Evolutionary conservation across 1,284 basidiomycete genomes (phyloP).

Genomic region (Melanopsichium pennsylvanicum): DNA sequence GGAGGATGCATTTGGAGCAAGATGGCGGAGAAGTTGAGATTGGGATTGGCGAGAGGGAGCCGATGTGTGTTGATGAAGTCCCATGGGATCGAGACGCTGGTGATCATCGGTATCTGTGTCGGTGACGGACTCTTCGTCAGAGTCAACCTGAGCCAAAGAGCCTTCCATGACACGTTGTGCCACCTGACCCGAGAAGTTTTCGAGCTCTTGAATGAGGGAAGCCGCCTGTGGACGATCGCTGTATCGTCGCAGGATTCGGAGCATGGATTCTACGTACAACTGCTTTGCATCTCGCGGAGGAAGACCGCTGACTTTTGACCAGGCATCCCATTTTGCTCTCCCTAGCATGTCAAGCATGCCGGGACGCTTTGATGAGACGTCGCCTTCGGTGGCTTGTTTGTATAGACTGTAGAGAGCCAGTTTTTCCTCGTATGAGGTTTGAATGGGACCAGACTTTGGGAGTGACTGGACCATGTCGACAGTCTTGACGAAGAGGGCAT

Average conservation of each 20-base stretch:
- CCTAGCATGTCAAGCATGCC: constrained; percentile 91
- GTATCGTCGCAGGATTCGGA: constrained; percentile 83
- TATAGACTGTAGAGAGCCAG: constrained; percentile 79
- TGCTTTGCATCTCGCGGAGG: constrained; percentile 82
- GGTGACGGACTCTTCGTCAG: constrained; percentile 33
- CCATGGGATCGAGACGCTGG: constrained; percentile 36
- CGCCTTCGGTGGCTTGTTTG: constrained; percentile 79
- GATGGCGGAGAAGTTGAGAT: constrained; percentile 15
- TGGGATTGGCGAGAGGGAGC: constrained; percentile 8
- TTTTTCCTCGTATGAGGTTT: constrained; percentile 96
- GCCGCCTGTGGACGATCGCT: constrained; percentile 80
- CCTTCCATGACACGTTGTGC: constrained; percentile 72
- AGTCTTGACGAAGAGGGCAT: constrained; percentile 83
- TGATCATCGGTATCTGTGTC: constrained; percentile 31
- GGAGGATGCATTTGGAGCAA: constrained; percentile 32
- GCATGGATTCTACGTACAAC: constrained; percentile 84
- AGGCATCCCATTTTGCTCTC: constrained; percentile 95
- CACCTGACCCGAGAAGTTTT: constrained; percentile 78
- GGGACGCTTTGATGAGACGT: constrained; percentile 81
- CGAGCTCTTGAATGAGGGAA: constrained; percentile 81
- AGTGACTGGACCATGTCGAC: constrained; percentile 89
- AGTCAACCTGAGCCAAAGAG: constrained; percentile 36
- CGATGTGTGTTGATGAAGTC: constrained; percentile 15
- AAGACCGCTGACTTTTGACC: constrained; percentile 87
- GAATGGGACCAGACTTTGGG: constrained; percentile 92